Base-by-base conservation (phyloP, 1,139 yeast genomes). In the Kodamaea fungicola region DNA sequence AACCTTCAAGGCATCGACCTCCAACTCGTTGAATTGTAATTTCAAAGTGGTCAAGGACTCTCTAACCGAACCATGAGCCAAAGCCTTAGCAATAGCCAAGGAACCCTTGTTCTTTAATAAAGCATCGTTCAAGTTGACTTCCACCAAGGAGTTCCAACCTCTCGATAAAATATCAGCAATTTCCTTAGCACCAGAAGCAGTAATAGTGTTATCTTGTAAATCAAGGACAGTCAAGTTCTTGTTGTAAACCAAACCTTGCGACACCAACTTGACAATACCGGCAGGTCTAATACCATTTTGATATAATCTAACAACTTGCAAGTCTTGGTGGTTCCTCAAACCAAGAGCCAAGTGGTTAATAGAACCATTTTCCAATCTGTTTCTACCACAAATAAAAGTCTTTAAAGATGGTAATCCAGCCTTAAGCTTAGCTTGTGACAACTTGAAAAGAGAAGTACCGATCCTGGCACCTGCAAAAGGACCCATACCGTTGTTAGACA, bases 211-310 rank as follows among this genome's bases (percentile, higher is more conserved):
- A 61, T 92, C 98, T 68, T 94, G 97, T 51, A 92, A 73, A 62
- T 92, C 98, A 32, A 94, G 67, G 31, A 78, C 77, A 49, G 78
- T 72, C 52, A 92, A 74, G 28, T 75, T 67, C 25, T 69, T 66
- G 57, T 86, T 81, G 44, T 67, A 59, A 34, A 76, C 62, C 51
- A 92, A 75, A 43, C 97, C 97, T 42, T 83, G 76, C 27, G 70
- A 67, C 49, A 92, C 71, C 57, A 92, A 74, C 51, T 77, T 80
- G 46, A 83, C 76, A 42, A 92, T 80, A 50, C 98, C 98, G 42
- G 80, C 83, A 41, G 96, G 97, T 64, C 98, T 82, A 45, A 92
- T 92, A 56, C 98, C 98, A 59, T 92, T 92, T 65, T 92, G 98
- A 56, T 88, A 90, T 51, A 92, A 73, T 57, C 86, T 79, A 29